phyloP scores from a whole-genome alignment of 2,329 filamentous ascomycete species.

The Lasiodiplodia citricola region DNA sequence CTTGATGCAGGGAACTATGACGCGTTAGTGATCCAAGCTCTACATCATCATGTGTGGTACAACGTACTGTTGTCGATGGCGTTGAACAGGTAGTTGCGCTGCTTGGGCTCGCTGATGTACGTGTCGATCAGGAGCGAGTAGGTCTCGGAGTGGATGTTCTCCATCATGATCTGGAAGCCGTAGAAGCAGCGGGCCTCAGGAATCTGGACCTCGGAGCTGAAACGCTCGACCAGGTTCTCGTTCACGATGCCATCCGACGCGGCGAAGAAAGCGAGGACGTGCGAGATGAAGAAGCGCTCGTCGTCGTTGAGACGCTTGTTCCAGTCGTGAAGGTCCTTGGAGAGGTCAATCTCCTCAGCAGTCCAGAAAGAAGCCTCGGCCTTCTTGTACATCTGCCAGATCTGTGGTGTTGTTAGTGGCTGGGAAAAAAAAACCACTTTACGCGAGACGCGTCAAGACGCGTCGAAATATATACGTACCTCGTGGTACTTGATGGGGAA shows the following conservation, averaged over 20 bases:
- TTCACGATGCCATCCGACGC: slow-evolving; percentile 99
- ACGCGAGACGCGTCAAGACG: slow-evolving; percentile 48
- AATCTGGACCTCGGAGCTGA: slow-evolving; percentile 95
- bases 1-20: slow-evolving; percentile 85
- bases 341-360: slow-evolving; percentile 98
- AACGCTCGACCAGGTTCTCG: slow-evolving; percentile 97
- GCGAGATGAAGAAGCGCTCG: slow-evolving; percentile 97
- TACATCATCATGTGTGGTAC: neutral
- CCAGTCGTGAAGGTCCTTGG: slow-evolving; percentile 99
- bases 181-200: slow-evolving; percentile 99
- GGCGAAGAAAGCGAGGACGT: slow-evolving; percentile 98
- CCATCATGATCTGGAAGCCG: slow-evolving; percentile 99
- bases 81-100: slow-evolving; percentile 94
- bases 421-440: slow-evolving; percentile 2
- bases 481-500: slow-evolving; percentile 99
- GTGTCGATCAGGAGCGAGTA: slow-evolving; percentile 99
- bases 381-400: slow-evolving; percentile 99
- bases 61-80: slow-evolving; percentile 93
- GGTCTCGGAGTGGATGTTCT: slow-evolving; percentile 99
- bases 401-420: slow-evolving; percentile 63
- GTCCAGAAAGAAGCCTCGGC: slow-evolving; percentile 99
- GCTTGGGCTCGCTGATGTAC: slow-evolving; percentile 97
- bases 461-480: slow-evolving; percentile 68
- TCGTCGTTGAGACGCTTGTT: slow-evolving; percentile 97
- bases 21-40: slow-evolving; percentile 37